A percentile compares a stretch with the other conserved stretches of the same genome.
Conservation (phyloP, 805 yeast species). For the Alloascoidea hylecoeti region DNA sequence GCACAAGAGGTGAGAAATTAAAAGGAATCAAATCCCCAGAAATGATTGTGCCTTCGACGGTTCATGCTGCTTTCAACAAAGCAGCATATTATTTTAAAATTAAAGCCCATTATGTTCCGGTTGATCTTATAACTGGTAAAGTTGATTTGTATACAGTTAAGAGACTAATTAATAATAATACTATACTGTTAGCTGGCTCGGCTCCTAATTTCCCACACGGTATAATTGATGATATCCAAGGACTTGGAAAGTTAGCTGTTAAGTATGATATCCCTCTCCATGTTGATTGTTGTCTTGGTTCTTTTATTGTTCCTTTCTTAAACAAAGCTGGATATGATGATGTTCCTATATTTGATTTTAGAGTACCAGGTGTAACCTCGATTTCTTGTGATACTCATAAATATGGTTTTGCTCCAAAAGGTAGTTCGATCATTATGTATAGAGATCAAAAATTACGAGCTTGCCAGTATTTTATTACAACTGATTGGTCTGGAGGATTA, state of each 20-base stretch:
- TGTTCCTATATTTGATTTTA: slow-evolving; percentile 62
- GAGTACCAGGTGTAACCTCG: slow-evolving; percentile 84
- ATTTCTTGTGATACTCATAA: slow-evolving; percentile 99
- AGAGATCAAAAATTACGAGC: slow-evolving; percentile 51
- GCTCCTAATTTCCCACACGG: slow-evolving; percentile 98
- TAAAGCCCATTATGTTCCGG: slow-evolving; percentile 64
- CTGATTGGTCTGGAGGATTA: slow-evolving; percentile 90
- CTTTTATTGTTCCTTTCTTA: slow-evolving; percentile 75
- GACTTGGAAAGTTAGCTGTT: slow-evolving; percentile 50
- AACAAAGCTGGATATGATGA: slow-evolving; percentile 40
- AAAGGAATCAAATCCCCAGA: slow-evolving; percentile 64
- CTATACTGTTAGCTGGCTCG: slow-evolving; percentile 78
- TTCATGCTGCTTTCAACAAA: slow-evolving; percentile 92
- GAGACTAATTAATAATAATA: slow-evolving; percentile 58
- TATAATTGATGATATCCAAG: slow-evolving; percentile 77
- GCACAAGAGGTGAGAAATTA: slow-evolving; percentile 49
- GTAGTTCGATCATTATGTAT: slow-evolving; percentile 88
- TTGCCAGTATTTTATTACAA: slow-evolving; percentile 70
- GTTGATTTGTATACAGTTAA: slow-evolving; percentile 54
- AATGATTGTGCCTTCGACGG: slow-evolving; percentile 76
- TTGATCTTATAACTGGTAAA: slow-evolving; percentile 52
- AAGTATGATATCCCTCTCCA: slow-evolving; percentile 71
- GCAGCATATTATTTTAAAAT: slow-evolving; percentile 87
- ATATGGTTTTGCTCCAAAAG: slow-evolving; percentile 97
- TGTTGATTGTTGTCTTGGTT: slow-evolving; percentile 93